Conservation (phyloP, 805 yeast genomes). For the Nakazawaea populi region DNA sequence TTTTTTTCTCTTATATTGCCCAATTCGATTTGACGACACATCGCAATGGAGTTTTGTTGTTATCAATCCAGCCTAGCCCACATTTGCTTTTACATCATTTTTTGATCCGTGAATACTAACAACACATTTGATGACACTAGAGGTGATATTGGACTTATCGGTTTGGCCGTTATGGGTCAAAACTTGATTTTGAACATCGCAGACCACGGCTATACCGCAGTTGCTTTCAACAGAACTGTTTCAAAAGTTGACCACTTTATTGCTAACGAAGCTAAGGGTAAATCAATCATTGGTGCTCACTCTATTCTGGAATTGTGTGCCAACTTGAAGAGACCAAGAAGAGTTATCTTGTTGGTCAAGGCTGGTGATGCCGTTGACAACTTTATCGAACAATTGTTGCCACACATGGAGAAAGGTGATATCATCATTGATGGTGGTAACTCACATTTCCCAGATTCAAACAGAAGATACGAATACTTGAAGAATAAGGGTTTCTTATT, state of each 20-base stretch:
- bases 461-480: conserved; percentile 92
- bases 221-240: conserved; percentile 97
- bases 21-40: background rate
- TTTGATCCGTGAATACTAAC: conserved; percentile 2
- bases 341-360: conserved; percentile 89
- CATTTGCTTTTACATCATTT: too few relatives aligned
- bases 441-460: conserved; percentile 98
- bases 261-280: conserved; percentile 94
- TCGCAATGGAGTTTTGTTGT: too few relatives aligned
- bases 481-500: conserved; percentile 81
- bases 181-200: conserved; percentile 96
- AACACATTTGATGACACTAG: conserved; percentile 26
- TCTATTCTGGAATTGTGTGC: conserved; percentile 83
- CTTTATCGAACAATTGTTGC: conserved; percentile 82
- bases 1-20: background rate
- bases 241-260: conserved; percentile 93
- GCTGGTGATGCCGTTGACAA: conserved; percentile 95
- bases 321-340: conserved; percentile 94
- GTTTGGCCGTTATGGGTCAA: conserved; percentile 99
- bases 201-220: conserved; percentile 97
- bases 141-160: conserved; percentile 97
- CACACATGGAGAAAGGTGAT: conserved; percentile 92
- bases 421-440: conserved; percentile 99
- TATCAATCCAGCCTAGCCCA: too few relatives aligned
- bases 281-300: conserved; percentile 91